phyloP scores from a whole-genome alignment of 2,329 filamentous ascomycete species.

The Xylariaceae sp. region DNA sequence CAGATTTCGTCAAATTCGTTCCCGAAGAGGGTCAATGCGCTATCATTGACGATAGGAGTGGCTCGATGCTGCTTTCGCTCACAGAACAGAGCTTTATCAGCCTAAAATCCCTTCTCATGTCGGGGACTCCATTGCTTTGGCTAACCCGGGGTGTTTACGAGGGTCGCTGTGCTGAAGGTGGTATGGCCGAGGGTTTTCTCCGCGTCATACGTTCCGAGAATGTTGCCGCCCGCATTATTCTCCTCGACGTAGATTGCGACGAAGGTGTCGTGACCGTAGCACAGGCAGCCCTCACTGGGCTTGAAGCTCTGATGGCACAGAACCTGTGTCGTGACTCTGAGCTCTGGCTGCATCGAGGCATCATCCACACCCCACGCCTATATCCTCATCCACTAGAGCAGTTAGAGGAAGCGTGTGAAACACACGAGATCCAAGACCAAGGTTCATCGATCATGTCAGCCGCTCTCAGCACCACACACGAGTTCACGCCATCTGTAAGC shows the following conservation, averaged over 20 bases:
- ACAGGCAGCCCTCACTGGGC: constrained; percentile 9
- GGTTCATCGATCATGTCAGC: not conserved
- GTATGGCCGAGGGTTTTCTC: constrained; percentile 22
- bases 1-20: constrained; percentile 7
- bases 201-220: constrained; percentile 23
- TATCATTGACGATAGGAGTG: constrained; percentile 20
- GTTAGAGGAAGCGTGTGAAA: not conserved
- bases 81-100: constrained; percentile 10
- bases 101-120: constrained; percentile 16
- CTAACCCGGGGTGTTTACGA: constrained; percentile 21
- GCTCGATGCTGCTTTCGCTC: constrained; percentile 13
- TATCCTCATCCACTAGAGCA: constrained; percentile 14
- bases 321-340: constrained; percentile 19
- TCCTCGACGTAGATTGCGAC: constrained; percentile 19
- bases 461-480: too few species aligned
- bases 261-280: constrained; percentile 12
- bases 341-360: constrained; percentile 23
- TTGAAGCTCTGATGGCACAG: constrained; percentile 13
- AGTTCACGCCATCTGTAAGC: too few species aligned
- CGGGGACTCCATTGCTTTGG: constrained; percentile 16
- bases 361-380: constrained; percentile 19
- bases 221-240: constrained; percentile 13
- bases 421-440: not conserved
- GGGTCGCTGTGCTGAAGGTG: constrained; percentile 13
- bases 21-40: constrained; percentile 7